phyloP scores from a whole-genome alignment of 345 rosid genomes.

The Aurinia saxatilis region DNA sequence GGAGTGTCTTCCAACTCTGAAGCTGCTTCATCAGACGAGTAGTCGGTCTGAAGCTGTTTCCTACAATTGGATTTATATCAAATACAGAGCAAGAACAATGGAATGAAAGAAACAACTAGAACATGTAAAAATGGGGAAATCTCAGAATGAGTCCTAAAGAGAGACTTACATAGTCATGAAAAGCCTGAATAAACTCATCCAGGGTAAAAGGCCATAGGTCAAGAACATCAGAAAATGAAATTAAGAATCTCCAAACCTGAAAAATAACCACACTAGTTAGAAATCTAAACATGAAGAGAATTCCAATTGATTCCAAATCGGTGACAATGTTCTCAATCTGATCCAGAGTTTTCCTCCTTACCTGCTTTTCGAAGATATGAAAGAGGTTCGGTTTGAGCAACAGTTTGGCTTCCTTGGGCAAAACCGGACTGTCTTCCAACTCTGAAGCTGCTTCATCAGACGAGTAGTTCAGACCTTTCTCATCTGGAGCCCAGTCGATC shows the following conservation, averaged over 20 bases:
- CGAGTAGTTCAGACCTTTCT: too few species aligned
- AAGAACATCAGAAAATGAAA: conserved; percentile 84
- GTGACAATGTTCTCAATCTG: neutral
- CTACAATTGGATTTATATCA: conserved; percentile 39
- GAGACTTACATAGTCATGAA: conserved; percentile 85
- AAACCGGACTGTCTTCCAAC: too few species aligned
- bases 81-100: conserved; percentile 4
- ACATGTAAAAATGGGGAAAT: neutral
- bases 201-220: conserved; percentile 98
- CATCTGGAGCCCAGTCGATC: too few species aligned
- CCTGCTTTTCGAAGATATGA: too few species aligned
- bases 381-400: too few species aligned
- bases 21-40: too few species aligned
- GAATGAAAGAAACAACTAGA: conserved; percentile 8
- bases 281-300: conserved; percentile 1
- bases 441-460: too few species aligned
- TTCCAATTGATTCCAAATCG: neutral
- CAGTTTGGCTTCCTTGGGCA: too few species aligned
- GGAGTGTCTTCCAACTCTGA: too few species aligned
- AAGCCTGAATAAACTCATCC: conserved; percentile 93
- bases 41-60: too few species aligned
- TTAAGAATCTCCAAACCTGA: conserved; percentile 96
- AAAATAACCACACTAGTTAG: conserved; percentile 21
- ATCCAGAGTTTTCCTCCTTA: conserved; percentile 5
- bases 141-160: neutral